phyloP scores from a whole-genome alignment of 83 land plant species.

The Thuja plicata region DNA sequence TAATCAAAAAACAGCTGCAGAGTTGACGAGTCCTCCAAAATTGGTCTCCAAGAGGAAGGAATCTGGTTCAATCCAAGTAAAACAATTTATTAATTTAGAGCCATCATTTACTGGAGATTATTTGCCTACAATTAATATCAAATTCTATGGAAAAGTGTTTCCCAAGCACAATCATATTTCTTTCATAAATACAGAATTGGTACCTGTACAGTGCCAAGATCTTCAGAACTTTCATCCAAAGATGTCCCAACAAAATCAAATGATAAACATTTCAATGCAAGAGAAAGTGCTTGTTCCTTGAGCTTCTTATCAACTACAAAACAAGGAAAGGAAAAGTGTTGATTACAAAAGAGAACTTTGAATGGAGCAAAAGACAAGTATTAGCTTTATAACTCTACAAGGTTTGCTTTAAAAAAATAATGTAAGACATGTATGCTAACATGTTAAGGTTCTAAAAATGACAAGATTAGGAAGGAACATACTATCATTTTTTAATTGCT shows the following conservation, averaged over 20 bases:
- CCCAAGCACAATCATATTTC: not conserved
- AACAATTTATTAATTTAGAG: not conserved
- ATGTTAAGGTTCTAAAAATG: not conserved
- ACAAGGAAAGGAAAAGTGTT: not conserved
- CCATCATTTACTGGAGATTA: not conserved
- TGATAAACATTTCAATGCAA: conserved; percentile 79
- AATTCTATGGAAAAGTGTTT: not conserved
- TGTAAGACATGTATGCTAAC: not conserved
- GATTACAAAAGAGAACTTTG: not conserved
- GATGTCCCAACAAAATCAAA: conserved; percentile 96
- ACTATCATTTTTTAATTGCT: conserved; percentile 82
- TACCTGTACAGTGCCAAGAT: conserved; percentile 96
- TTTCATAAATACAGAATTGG: not conserved
- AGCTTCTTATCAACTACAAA: conserved; percentile 55
- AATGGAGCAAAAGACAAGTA: not conserved
- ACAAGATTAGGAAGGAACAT: conserved; percentile 4
- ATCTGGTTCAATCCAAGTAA: conserved; percentile 42
- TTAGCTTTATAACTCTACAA: not conserved
- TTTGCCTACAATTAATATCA: not conserved
- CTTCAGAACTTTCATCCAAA: conserved; percentile 94
- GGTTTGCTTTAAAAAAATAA: not conserved
- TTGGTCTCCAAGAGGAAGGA: conserved; percentile 84
- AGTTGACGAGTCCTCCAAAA: conserved; percentile 80
- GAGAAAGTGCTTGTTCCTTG: conserved; percentile 73
- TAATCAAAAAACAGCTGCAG: conserved; percentile 93